Percentiles rank a stretch among this genome's conserved stretches.
phyloP scores from a whole-genome alignment of 768 basidiomycete genomes.

The Lenzites betulinus region DNA sequence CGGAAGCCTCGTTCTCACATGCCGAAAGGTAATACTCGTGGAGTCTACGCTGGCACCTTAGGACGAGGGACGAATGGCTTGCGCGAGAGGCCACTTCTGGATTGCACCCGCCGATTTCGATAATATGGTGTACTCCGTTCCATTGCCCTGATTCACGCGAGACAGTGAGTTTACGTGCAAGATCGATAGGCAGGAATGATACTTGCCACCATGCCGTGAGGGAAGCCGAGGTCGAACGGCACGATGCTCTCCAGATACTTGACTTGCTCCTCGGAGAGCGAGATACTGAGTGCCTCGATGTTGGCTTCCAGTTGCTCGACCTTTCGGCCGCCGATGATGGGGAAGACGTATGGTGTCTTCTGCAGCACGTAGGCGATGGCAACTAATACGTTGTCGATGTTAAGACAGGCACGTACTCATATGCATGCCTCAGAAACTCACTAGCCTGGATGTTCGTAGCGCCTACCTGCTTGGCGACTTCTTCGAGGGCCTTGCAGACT shows the following conservation, averaged over 20 bases:
- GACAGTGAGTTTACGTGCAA: no score
- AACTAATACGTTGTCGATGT: conserved; percentile 29
- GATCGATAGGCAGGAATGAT: not conserved
- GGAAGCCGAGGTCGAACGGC: conserved; percentile 51
- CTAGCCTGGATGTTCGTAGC: conserved; percentile 24
- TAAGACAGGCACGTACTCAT: not conserved
- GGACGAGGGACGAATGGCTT: conserved; percentile 19
- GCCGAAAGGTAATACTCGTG: no score
- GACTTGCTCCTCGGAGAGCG: conserved; percentile 45
- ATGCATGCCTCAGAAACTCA: not conserved
- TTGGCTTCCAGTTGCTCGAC: conserved; percentile 40
- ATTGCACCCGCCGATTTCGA: conserved; percentile 24
- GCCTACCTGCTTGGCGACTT: conserved; percentile 53
- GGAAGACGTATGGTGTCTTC: conserved; percentile 48
- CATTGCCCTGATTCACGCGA: conserved; percentile 31
- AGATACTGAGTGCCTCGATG: conserved; percentile 45
- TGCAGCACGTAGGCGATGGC: conserved; percentile 55
- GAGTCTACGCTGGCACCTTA: no score
- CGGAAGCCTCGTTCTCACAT: no score
- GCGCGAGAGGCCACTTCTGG: conserved; percentile 29
- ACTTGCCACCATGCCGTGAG: conserved; percentile 28
- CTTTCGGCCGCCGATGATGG: conserved; percentile 50
- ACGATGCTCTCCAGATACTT: conserved; percentile 42
- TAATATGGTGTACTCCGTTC: conserved; percentile 15
- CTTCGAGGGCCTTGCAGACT: conserved; percentile 48